These are phyloP conservation scores for Zygosaccharomyces pseudobailii DNA, from an alignment of 1,139 yeast species.

Conservation along the genomic window DNA sequence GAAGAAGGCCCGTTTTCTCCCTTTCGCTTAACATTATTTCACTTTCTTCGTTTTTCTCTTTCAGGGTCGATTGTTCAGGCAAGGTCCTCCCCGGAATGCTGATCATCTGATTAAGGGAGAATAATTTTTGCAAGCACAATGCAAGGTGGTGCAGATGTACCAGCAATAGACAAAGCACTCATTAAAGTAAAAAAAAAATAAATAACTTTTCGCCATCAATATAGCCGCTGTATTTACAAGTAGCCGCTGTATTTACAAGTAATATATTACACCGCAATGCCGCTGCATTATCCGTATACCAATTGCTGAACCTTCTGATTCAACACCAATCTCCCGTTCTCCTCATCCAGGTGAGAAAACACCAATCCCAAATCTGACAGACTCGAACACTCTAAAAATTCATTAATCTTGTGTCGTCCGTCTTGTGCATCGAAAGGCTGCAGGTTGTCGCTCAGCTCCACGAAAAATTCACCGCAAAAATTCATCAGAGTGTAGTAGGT, in stretches of 20 bases:
- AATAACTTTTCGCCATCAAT: background rate
- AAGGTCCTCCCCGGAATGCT: too few relatives aligned
- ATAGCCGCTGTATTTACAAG: too few relatives aligned
- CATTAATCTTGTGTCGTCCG: conserved; percentile 1
- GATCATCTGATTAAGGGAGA: too few relatives aligned
- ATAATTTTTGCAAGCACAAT: too few relatives aligned
- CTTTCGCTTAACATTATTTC: background rate
- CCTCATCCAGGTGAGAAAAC: conserved; percentile 6
- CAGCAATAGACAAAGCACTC: too few relatives aligned
- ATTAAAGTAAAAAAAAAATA: too few relatives aligned
- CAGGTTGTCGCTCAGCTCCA: conserved; percentile 12
- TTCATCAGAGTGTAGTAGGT: conserved; percentile 15
- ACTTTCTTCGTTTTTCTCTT: background rate
- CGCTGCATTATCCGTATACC: background rate
- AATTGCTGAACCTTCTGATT: background rate
- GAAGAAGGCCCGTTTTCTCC: background rate
- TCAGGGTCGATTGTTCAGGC: too few relatives aligned
- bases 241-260: background rate
- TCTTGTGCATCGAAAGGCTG: conserved; percentile 3
- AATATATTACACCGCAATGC: background rate
- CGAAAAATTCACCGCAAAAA: conserved; percentile 15
- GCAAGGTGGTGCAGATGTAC: too few relatives aligned
- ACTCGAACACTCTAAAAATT: conserved; percentile 10
- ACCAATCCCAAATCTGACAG: conserved; percentile 18
- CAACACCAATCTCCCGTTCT: background rate